phyloP scores from a whole-genome alignment of 176 grass and related monocot genomes.

The Rhynchospora breviuscula region DNA sequence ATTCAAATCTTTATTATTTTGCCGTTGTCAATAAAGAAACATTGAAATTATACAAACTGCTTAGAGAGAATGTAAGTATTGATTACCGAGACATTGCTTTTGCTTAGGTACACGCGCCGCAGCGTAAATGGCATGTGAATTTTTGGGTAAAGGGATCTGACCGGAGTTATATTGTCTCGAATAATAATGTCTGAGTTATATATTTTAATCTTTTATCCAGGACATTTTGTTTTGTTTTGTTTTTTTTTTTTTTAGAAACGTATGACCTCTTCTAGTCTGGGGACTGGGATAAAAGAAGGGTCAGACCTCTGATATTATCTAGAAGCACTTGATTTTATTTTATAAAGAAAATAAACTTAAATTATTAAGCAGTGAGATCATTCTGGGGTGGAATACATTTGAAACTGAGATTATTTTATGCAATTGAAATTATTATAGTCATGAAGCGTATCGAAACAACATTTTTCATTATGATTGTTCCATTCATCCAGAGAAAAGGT shows the following conservation, averaged over 20 bases:
- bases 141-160: not conserved
- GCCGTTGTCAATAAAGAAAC: not conserved
- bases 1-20: not conserved
- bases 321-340: not conserved
- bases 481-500: not conserved
- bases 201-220: not conserved
- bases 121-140: not conserved
- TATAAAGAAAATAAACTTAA: not conserved
- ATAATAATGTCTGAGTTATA: not conserved
- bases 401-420: not conserved
- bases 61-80: not conserved
- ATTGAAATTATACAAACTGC: not conserved
- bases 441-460: not conserved
- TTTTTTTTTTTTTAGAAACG: no score
- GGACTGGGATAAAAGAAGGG: not conserved
- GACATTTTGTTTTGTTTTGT: not conserved
- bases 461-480: not conserved
- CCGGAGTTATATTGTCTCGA: not conserved
- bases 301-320: not conserved
- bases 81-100: not conserved
- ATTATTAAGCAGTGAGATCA: not conserved
- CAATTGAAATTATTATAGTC: not conserved
- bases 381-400: not conserved
- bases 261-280: not conserved
- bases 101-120: not conserved